Percentiles rank a stretch among this genome's conserved stretches.
These are phyloP conservation scores for Irpex sp. DNA, from an alignment of 1,284 basidiomycete genomes.

Conservation along the genomic window DNA sequence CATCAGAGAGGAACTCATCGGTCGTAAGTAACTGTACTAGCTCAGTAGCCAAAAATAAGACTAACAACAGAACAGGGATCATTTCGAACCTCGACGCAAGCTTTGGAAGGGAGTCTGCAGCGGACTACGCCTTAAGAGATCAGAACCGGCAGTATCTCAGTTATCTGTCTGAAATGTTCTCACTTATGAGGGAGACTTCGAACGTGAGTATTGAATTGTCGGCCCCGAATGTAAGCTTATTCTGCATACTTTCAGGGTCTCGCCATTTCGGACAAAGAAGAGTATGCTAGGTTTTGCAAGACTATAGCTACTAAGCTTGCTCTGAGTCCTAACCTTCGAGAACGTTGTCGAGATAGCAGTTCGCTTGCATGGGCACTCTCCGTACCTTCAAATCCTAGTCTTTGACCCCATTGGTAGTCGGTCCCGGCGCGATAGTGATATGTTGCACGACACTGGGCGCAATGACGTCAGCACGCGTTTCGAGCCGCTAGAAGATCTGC, in stretches of 20 bases:
- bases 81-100: conserved; percentile 18
- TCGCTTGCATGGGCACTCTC: neutral
- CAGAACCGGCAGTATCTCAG: conserved; percentile 20
- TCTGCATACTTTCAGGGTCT: neutral
- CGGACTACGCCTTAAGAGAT: conserved; percentile 8
- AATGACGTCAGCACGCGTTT: too few relatives aligned
- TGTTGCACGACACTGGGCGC: too few relatives aligned
- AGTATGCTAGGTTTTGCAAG: neutral
- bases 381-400: neutral
- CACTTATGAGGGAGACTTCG: conserved; percentile 21
- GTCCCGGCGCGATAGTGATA: too few relatives aligned
- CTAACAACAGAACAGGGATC: conserved; percentile 15
- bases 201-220: conserved; percentile 13
- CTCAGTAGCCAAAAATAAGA: neutral
- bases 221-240: neutral
- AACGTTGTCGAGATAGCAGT: neutral
- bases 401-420: too few relatives aligned
- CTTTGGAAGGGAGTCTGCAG: conserved; percentile 11
- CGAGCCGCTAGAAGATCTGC: too few relatives aligned
- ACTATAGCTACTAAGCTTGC: neutral
- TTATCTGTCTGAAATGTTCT: conserved; percentile 19
- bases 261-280: neutral
- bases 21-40: conserved; percentile 18
- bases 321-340: neutral
- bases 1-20: conserved; percentile 19